Evolutionary conservation across 257 asterid species (phyloP).

Genomic region (Solanum pinnatisectum): DNA sequence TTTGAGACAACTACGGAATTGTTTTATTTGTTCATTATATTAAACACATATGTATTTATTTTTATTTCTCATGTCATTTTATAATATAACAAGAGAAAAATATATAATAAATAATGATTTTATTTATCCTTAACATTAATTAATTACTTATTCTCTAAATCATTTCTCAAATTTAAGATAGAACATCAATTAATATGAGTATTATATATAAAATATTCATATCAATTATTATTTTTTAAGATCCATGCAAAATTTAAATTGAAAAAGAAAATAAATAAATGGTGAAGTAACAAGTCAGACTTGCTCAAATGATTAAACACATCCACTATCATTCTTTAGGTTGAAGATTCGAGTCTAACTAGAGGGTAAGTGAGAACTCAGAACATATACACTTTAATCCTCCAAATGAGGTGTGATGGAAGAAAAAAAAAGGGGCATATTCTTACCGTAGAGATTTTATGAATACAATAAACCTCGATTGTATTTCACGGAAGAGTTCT

Average conservation of each 20-base stretch:
- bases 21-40: too few relatives aligned
- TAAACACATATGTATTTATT: too few relatives aligned
- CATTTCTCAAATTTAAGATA: background rate
- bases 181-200: background rate
- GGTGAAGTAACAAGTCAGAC: background rate
- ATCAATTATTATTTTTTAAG: background rate
- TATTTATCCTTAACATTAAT: too few relatives aligned
- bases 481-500: too few relatives aligned
- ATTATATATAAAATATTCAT: too few relatives aligned
- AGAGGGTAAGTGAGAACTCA: background rate
- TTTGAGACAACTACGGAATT: too few relatives aligned
- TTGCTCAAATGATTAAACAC: background rate
- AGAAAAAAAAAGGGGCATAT: too few relatives aligned
- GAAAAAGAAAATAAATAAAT: background rate
- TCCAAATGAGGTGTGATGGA: too few relatives aligned
- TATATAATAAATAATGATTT: too few relatives aligned
- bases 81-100: background rate
- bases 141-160: background rate
- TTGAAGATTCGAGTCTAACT: background rate
- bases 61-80: background rate
- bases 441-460: too few relatives aligned
- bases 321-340: background rate
- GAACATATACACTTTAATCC: background rate
- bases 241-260: too few relatives aligned
- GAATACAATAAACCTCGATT: too few relatives aligned